Evolutionary conservation across 768 basidiomycete species (phyloP).

Genomic region (Hysterangium stoloniferum): DNA sequence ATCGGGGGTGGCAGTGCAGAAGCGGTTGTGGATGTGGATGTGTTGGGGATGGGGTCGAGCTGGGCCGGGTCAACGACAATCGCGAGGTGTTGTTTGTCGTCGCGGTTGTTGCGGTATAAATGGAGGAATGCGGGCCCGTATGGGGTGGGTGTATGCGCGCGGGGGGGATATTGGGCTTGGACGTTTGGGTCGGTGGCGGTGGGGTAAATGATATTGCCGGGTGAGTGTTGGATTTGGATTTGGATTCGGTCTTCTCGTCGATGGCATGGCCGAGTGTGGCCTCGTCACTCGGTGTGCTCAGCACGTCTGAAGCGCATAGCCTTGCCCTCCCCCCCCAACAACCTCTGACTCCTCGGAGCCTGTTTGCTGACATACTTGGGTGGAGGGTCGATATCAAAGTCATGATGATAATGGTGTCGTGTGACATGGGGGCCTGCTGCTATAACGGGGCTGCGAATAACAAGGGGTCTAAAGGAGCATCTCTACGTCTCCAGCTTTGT

Average conservation of each 20-base stretch:
- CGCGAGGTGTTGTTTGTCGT: slow-evolving; percentile 92
- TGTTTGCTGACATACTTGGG: slow-evolving; percentile 65
- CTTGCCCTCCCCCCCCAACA: slow-evolving; percentile 37
- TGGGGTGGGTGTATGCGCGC: slow-evolving; percentile 94
- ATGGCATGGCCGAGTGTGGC: neutral
- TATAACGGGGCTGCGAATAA: slow-evolving; percentile 63
- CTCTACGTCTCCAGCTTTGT: slow-evolving; percentile 43
- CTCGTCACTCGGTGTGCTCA: slow-evolving; percentile 1
- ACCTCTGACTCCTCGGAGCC: slow-evolving; percentile 59
- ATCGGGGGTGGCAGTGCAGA: slow-evolving; percentile 4
- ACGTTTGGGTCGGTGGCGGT: slow-evolving; percentile 26
- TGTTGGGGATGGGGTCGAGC: slow-evolving; percentile 29
- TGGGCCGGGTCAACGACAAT: slow-evolving; percentile 92
- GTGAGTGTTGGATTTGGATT: neutral
- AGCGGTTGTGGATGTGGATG: too few relatives aligned
- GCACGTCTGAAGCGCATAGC: slow-evolving; percentile 36
- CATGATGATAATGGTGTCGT: slow-evolving; percentile 80
- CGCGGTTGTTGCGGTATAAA: slow-evolving; percentile 88
- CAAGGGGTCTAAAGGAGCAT: slow-evolving; percentile 71
- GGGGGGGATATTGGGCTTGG: slow-evolving; percentile 90
- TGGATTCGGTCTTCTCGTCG: neutral
- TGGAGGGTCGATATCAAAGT: slow-evolving; percentile 35
- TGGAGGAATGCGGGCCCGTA: slow-evolving; percentile 92
- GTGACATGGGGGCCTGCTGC: slow-evolving; percentile 74
- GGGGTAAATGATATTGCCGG: slow-evolving; percentile 19